phyloP scores from a whole-genome alignment of 169 alveolate species.

The Plasmodium adleri region DNA sequence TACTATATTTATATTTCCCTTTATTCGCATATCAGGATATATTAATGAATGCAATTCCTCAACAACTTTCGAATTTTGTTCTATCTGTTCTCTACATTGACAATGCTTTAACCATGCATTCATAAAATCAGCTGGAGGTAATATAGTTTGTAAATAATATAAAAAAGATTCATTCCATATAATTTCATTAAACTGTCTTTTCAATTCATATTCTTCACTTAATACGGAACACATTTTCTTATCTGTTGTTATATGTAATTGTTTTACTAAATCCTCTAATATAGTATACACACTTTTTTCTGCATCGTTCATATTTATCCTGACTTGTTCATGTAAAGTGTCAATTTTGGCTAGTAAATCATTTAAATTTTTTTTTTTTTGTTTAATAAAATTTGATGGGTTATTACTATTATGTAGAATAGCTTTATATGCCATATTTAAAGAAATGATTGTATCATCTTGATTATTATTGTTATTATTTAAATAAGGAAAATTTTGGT shows the following conservation, averaged over 20 bases:
- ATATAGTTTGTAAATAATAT: slow-evolving; percentile 81
- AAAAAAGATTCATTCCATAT: slow-evolving; percentile 86
- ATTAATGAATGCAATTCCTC: slow-evolving; percentile 30
- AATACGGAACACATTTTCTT: slow-evolving; percentile 84
- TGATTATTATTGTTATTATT: slow-evolving; percentile 3
- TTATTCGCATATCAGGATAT: slow-evolving; percentile 65
- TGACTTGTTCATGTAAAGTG: slow-evolving; percentile 78
- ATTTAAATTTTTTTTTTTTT: slow-evolving; percentile 77
- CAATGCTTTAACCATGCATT: slow-evolving; percentile 84
- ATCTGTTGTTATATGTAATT: slow-evolving; percentile 84
- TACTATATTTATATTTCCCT: slow-evolving; percentile 61
- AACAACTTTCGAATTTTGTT: slow-evolving; percentile 17
- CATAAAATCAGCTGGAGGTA: slow-evolving; percentile 89
- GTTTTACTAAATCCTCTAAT: slow-evolving; percentile 85
- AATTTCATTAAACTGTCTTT: slow-evolving; percentile 83
- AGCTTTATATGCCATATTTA: slow-evolving; percentile 82
- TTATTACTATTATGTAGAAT: slow-evolving; percentile 76
- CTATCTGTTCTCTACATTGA: slow-evolving; percentile 41
- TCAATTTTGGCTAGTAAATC: slow-evolving; percentile 75
- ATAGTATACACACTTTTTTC: slow-evolving; percentile 86
- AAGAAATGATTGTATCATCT: slow-evolving; percentile 76
- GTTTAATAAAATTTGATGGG: slow-evolving; percentile 77
- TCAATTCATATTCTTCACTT: slow-evolving; percentile 84
- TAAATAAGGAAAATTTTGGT: not conserved
- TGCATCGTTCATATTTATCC: slow-evolving; percentile 82